Conservation (phyloP, 2,329 filamentous ascomycete species). For the Emydomyces testavorans region DNA sequence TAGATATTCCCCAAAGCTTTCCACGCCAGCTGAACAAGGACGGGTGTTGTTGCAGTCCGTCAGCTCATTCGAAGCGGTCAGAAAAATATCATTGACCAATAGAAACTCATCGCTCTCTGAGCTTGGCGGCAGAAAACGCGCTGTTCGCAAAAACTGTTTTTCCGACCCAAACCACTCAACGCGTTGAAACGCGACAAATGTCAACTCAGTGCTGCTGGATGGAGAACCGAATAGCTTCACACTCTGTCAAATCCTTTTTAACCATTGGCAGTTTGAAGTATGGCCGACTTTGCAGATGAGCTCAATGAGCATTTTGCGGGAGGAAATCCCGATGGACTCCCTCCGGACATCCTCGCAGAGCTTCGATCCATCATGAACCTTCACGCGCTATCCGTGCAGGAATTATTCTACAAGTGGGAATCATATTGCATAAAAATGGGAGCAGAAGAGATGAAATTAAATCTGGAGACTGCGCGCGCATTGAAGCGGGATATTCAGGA, state of each 20-base stretch:
- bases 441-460: slow-evolving; percentile 59
- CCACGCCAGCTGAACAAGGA: no score
- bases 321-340: slow-evolving; percentile 47
- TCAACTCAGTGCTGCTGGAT: neutral
- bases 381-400: slow-evolving; percentile 68
- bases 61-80: neutral
- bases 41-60: no score
- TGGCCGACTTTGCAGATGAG: slow-evolving; percentile 25
- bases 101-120: neutral
- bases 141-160: neutral
- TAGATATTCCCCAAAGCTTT: no score
- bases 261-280: neutral
- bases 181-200: slow-evolving; percentile 6
- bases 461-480: slow-evolving; percentile 58
- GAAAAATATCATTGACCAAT: neutral
- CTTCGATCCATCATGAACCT: slow-evolving; percentile 76
- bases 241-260: neutral
- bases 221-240: neutral
- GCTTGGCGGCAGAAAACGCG: neutral
- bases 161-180: slow-evolving; percentile 5
- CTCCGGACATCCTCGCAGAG: slow-evolving; percentile 67
- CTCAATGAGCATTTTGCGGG: slow-evolving; percentile 50
- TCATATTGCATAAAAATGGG: slow-evolving; percentile 95
- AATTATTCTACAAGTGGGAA: slow-evolving; percentile 98
- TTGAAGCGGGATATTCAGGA: slow-evolving; percentile 86